These are phyloP conservation scores for Paxillus involutus DNA, from an alignment of 768 basidiomycete genomes.

Conservation along the genomic window DNA sequence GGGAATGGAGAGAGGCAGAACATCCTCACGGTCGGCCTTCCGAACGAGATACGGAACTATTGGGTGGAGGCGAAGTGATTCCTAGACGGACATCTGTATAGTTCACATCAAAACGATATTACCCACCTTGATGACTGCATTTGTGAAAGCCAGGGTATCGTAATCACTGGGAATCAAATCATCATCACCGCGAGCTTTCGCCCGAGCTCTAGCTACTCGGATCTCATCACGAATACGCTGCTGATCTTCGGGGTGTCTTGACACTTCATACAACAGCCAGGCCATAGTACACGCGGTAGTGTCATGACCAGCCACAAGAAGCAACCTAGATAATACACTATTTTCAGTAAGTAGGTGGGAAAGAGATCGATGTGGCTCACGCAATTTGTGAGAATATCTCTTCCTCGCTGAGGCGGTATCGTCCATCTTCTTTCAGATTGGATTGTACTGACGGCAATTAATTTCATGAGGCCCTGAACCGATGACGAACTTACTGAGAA, in stretches of 20 bases:
- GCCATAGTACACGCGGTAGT: constrained; percentile 12
- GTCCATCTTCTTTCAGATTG: constrained; percentile 28
- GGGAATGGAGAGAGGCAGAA: constrained; percentile 33
- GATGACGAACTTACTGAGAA: constrained; percentile 22
- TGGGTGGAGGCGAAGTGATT: constrained; percentile 32
- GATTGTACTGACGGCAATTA: constrained; percentile 25
- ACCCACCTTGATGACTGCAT: constrained; percentile 34
- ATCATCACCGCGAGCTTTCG: constrained; percentile 19
- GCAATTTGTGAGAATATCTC: constrained; percentile 35
- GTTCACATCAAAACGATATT: neutral
- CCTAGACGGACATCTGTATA: constrained; percentile 8
- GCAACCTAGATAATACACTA: constrained; percentile 11
- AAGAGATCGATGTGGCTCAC: constrained; percentile 19
- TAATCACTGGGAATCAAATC: constrained; percentile 32
- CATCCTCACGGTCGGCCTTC: constrained; percentile 28
- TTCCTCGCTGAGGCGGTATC: constrained; percentile 26
- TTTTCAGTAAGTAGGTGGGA: constrained; percentile 8
- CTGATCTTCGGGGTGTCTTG: constrained; percentile 17
- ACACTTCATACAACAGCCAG: constrained; percentile 14
- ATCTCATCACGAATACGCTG: constrained; percentile 15
- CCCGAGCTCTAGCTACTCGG: constrained; percentile 16
- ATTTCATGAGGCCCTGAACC: neutral
- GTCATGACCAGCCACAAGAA: constrained; percentile 19
- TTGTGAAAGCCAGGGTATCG: constrained; percentile 32
- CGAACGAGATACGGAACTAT: constrained; percentile 28